These are phyloP conservation scores for Candida coquimbonensis DNA, from an alignment of 805 yeast species.

Conservation along the genomic window DNA sequence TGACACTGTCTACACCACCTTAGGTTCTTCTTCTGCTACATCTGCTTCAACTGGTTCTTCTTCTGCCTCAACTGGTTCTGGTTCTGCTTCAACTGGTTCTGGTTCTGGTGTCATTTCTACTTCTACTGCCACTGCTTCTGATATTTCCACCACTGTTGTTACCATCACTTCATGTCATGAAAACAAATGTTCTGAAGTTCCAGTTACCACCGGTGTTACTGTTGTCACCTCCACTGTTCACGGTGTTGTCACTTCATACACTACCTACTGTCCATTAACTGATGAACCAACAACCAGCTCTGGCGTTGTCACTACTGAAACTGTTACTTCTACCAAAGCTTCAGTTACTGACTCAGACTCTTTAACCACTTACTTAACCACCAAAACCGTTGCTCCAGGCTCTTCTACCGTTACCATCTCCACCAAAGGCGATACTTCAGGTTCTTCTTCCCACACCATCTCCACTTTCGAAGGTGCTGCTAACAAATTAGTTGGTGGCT, in stretches of 20 bases:
- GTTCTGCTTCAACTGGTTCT: not conserved
- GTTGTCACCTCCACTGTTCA: constrained; percentile 1
- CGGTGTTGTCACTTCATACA: constrained; percentile 1
- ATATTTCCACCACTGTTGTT: not conserved
- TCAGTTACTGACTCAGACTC: not conserved
- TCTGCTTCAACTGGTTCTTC: not conserved
- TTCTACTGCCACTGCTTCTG: not conserved
- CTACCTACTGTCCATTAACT: constrained; percentile 3
- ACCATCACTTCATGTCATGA: not conserved
- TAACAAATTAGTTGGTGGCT: not conserved
- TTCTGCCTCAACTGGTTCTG: not conserved
- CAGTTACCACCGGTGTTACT: constrained; percentile 5
- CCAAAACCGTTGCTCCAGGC: not conserved
- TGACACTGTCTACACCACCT: not conserved
- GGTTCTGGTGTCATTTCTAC: not conserved
- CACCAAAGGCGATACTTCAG: not conserved
- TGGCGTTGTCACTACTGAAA: not conserved
- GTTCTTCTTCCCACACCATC: not conserved
- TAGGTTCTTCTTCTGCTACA: not conserved
- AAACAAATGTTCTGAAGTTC: not conserved
- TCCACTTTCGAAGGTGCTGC: not conserved
- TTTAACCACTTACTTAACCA: not conserved
- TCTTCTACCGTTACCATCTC: not conserved
- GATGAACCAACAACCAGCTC: not conserved
- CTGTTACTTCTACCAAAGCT: not conserved